Conservation (phyloP, 768 basidiomycete species). For the Mycena galopus region DNA sequence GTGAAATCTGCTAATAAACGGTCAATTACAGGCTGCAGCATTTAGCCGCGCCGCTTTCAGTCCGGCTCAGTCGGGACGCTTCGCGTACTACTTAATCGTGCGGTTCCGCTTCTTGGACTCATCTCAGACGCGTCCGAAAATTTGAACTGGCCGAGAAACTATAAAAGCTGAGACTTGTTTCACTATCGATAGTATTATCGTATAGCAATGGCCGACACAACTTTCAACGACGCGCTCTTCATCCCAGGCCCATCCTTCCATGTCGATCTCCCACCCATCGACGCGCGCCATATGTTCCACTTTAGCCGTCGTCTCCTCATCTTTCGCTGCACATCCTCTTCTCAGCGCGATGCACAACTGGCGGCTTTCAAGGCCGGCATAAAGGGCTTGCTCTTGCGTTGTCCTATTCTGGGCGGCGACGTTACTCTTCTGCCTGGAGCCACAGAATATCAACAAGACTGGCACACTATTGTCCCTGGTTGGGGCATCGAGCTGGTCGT, state of each 20-base stretch:
- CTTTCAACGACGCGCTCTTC: constrained; percentile 11
- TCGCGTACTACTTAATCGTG: no score
- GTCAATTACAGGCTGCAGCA: no score
- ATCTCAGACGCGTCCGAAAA: neutral
- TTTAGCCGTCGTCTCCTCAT: constrained; percentile 20
- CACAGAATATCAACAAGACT: neutral
- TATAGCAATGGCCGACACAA: neutral
- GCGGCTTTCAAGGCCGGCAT: constrained; percentile 4
- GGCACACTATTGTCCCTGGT: constrained; percentile 18
- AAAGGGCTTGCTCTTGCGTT: constrained; percentile 1
- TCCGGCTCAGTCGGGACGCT: no score
- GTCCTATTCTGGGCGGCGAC: constrained; percentile 14
- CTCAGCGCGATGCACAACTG: constrained; percentile 15
- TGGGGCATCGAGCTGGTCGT: constrained; percentile 13
- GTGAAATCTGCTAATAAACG: no score
- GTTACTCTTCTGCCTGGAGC: neutral
- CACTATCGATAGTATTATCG: neutral
- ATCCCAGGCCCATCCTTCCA: constrained; percentile 24
- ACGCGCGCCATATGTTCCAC: constrained; percentile 20
- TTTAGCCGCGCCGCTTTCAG: no score
- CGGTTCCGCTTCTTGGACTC: no score
- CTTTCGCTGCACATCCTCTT: constrained; percentile 12
- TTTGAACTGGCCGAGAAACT: neutral
- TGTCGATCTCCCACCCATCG: constrained; percentile 17
- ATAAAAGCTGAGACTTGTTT: neutral